Evolutionary conservation across 371 early-diverging fungal genomes (phyloP).

Genomic region (Mortierella polycephala): DNA sequence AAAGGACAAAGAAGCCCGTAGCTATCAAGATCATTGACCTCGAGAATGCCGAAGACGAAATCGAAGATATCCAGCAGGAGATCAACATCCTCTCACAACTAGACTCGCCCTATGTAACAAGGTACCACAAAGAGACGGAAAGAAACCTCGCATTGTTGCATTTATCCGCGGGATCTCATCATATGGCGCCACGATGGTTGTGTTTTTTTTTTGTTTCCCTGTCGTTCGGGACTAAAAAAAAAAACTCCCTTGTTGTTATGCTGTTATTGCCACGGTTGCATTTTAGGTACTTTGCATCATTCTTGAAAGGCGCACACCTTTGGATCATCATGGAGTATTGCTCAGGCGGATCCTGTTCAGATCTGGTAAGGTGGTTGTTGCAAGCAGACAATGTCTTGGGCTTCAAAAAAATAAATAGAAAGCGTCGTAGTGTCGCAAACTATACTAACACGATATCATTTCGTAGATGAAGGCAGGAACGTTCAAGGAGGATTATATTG

Average conservation of each 20-base stretch:
- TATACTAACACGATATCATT: not conserved
- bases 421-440: not conserved
- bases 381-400: not conserved
- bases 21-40: slow-evolving; percentile 95
- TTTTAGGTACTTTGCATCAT: slow-evolving; percentile 81
- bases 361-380: slow-evolving; percentile 68
- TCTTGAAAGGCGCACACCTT: slow-evolving; percentile 82
- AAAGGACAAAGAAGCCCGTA: slow-evolving; percentile 79
- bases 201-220: too few species aligned
- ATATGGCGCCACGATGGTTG: not conserved
- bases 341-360: slow-evolving; percentile 91
- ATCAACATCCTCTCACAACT: slow-evolving; percentile 96
- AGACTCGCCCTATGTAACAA: slow-evolving; percentile 90
- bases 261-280: slow-evolving; percentile 4
- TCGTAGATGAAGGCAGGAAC: slow-evolving; percentile 81
- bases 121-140: slow-evolving; percentile 59
- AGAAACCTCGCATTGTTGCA: not conserved
- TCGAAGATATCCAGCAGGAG: slow-evolving; percentile 98
- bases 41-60: slow-evolving; percentile 96
- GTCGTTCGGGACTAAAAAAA: too few species aligned
- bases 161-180: not conserved
- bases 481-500: slow-evolving; percentile 90
- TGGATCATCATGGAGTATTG: slow-evolving; percentile 97
- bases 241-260: not conserved
- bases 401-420: not conserved